Percentiles rank a stretch among this genome's conserved stretches.
These are phyloP conservation scores for Eutypella sp. DNA, from an alignment of 2,329 filamentous ascomycete species.

Conservation along the genomic window DNA sequence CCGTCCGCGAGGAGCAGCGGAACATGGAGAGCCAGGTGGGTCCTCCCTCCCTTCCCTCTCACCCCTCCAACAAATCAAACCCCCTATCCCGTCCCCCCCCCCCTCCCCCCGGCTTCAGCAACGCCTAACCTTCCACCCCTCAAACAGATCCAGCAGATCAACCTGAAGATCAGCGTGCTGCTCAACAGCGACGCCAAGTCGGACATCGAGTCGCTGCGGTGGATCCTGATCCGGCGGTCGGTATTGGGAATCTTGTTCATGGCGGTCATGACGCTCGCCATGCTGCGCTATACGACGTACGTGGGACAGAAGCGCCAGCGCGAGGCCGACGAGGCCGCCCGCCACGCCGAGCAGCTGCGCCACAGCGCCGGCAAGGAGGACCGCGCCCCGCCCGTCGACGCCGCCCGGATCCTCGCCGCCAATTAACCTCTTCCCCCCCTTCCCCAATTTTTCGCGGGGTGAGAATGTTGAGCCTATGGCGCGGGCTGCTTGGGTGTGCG, in stretches of 20 bases:
- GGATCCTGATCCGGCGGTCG: constrained; percentile 68
- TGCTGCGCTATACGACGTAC: constrained; percentile 56
- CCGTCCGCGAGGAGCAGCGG: constrained; percentile 81
- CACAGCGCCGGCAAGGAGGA: constrained; percentile 42
- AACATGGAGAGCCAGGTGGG: constrained; percentile 72
- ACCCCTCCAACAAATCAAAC: background rate
- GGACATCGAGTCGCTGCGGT: constrained; percentile 85
- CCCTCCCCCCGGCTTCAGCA: too few relatives aligned
- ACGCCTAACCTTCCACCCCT: too few relatives aligned
- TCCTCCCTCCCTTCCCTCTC: constrained; percentile 11
- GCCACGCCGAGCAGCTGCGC: constrained; percentile 38
- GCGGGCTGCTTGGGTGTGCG: too few relatives aligned
- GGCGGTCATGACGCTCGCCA: constrained; percentile 55
- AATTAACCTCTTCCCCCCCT: constrained; percentile 34
- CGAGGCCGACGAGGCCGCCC: constrained; percentile 38
- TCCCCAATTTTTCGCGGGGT: too few relatives aligned
- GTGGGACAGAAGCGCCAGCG: constrained; percentile 44
- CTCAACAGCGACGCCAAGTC: constrained; percentile 88
- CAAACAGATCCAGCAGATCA: constrained; percentile 89
- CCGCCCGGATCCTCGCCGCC: constrained; percentile 53
- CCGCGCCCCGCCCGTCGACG: constrained; percentile 43
- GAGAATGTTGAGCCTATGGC: too few relatives aligned
- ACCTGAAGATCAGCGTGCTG: constrained; percentile 90
- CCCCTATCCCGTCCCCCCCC: too few relatives aligned
- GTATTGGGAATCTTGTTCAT: constrained; percentile 63